These are phyloP conservation scores for Pisolithus sp. DNA, from an alignment of 768 basidiomycete genomes.

Conservation along the genomic window DNA sequence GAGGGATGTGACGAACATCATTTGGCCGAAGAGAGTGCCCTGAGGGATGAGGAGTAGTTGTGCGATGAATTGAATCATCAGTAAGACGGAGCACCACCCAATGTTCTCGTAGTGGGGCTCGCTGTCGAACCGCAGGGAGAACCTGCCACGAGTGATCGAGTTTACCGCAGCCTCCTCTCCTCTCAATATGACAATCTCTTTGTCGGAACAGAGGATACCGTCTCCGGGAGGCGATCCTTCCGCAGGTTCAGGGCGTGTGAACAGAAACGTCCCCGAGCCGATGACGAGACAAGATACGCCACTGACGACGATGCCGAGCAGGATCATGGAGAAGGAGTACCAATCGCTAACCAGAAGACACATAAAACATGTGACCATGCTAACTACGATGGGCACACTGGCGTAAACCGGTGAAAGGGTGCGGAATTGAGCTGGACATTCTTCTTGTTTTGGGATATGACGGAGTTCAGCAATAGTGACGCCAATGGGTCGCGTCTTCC, in stretches of 20 bases:
- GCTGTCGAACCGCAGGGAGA: background rate
- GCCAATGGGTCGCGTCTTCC: constrained; percentile 4
- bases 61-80: constrained; percentile 23
- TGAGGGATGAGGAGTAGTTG: constrained; percentile 29
- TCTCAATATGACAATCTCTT: constrained; percentile 6
- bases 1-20: constrained; percentile 28
- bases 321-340: constrained; percentile 24
- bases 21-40: constrained; percentile 27
- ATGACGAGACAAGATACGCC: constrained; percentile 22
- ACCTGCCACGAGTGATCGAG: background rate
- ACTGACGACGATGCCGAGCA: constrained; percentile 24
- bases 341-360: constrained; percentile 18
- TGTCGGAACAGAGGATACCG: constrained; percentile 8
- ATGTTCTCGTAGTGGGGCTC: constrained; percentile 8
- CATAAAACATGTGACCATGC: constrained; percentile 8
- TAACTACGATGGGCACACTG: constrained; percentile 10
- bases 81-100: constrained; percentile 21
- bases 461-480: constrained; percentile 15
- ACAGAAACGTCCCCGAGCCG: constrained; percentile 16
- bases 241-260: constrained; percentile 1
- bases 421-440: background rate
- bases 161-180: constrained; percentile 9
- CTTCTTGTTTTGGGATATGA: background rate
- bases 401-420: constrained; percentile 4
- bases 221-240: constrained; percentile 12